Percentiles rank a stretch among this genome's conserved stretches.
phyloP scores from a whole-genome alignment of 805 yeast species.

The Candida broadrunensis region DNA sequence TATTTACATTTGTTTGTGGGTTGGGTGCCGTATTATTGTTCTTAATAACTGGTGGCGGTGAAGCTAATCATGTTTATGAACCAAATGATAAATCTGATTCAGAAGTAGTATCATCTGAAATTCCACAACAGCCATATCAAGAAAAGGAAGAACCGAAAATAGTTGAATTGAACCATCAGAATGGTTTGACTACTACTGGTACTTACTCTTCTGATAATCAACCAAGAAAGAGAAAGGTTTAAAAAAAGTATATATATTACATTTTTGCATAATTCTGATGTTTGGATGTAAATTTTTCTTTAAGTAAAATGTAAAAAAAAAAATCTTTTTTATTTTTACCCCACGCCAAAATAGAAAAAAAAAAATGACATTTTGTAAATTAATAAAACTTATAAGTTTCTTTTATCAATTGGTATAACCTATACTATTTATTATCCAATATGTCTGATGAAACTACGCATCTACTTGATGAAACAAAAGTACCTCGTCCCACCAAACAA shows the following conservation, averaged over 20 bases:
- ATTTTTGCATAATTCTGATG: too few species aligned
- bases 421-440: not conserved
- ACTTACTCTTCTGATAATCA: constrained; percentile 6
- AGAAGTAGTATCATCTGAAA: not conserved
- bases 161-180: not conserved
- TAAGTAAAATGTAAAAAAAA: too few species aligned
- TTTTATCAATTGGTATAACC: too few species aligned
- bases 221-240: not conserved
- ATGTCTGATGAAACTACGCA: constrained; percentile 2
- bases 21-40: constrained; percentile 7
- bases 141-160: not conserved
- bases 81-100: not conserved
- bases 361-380: too few species aligned
- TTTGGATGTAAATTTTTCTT: too few species aligned
- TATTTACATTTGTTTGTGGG: constrained; percentile 44
- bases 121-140: not conserved
- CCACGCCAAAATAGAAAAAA: too few species aligned
- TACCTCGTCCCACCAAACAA: too few species aligned
- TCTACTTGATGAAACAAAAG: not conserved
- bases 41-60: constrained; percentile 4
- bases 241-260: not conserved
- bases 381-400: too few species aligned
- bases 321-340: too few species aligned
- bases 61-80: not conserved
- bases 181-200: constrained; percentile 1